phyloP scores from a whole-genome alignment of 352 stramenopile genomes.

The Blastocystis sp. region DNA sequence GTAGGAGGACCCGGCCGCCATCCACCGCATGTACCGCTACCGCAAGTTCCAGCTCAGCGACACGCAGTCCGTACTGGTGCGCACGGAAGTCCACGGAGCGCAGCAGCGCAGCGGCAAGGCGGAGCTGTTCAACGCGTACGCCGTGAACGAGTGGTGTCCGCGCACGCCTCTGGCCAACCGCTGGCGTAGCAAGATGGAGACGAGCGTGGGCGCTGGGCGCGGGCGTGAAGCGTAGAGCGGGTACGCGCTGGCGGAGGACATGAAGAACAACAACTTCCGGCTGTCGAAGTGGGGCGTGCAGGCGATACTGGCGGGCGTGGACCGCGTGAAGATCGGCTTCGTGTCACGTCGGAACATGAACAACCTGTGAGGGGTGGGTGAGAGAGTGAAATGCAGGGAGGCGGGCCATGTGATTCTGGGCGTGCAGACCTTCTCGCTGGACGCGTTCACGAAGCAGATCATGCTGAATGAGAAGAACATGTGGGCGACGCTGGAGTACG shows the following conservation, averaged over 20 bases:
- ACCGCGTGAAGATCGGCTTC: slow-evolving; percentile 96
- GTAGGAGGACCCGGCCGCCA: not conserved
- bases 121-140: slow-evolving; percentile 27
- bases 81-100: slow-evolving; percentile 50
- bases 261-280: slow-evolving; percentile 98
- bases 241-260: slow-evolving; percentile 90
- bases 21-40: slow-evolving; percentile 47
- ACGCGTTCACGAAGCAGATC: slow-evolving; percentile 92
- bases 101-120: not conserved
- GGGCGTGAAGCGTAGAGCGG: slow-evolving; percentile 83
- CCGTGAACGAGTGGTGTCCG: slow-evolving; percentile 42
- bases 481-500: slow-evolving; percentile 91
- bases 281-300: slow-evolving; percentile 95
- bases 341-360: slow-evolving; percentile 87
- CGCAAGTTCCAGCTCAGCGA: slow-evolving; percentile 42
- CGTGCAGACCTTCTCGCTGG: slow-evolving; percentile 82
- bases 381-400: slow-evolving; percentile 77
- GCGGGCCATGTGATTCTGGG: slow-evolving; percentile 44
- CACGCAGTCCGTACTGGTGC: slow-evolving; percentile 15
- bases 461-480: slow-evolving; percentile 94
- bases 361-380: slow-evolving; percentile 89
- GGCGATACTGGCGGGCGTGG: slow-evolving; percentile 87
- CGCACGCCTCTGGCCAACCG: slow-evolving; percentile 8
- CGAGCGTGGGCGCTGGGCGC: not conserved
- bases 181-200: slow-evolving; percentile 26